Conservation (phyloP, 2,329 filamentous ascomycete species). For the Colletotrichum trifolii region DNA sequence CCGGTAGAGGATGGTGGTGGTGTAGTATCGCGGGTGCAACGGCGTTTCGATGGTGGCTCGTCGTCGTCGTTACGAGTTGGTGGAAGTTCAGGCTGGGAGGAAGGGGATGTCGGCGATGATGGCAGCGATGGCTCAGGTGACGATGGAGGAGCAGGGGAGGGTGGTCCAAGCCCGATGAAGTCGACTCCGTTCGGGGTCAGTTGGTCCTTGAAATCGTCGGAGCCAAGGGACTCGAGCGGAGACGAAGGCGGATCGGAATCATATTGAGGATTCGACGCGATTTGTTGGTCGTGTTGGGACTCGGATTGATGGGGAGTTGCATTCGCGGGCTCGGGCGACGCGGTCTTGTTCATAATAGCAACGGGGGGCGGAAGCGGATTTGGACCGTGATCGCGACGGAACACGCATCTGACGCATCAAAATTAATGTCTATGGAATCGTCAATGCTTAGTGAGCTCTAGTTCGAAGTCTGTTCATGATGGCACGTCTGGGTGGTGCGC, state of each 20-base stretch:
- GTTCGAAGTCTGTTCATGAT: slow-evolving; percentile 66
- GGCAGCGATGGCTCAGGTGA: slow-evolving; percentile 22
- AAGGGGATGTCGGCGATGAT: slow-evolving; percentile 14
- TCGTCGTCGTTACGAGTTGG: slow-evolving; percentile 45
- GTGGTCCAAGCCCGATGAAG: slow-evolving; percentile 26
- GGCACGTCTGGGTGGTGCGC: slow-evolving; percentile 59
- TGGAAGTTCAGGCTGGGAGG: slow-evolving; percentile 14
- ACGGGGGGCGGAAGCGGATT: slow-evolving; percentile 47
- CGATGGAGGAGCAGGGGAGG: slow-evolving; percentile 14
- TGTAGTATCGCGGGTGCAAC: slow-evolving; percentile 65
- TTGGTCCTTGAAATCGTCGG: slow-evolving; percentile 36
- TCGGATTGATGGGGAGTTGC: slow-evolving; percentile 45
- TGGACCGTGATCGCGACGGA: slow-evolving; percentile 65
- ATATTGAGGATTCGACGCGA: slow-evolving; percentile 30
- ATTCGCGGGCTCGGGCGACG: slow-evolving; percentile 61
- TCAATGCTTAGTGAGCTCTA: slow-evolving; percentile 56
- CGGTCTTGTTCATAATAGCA: slow-evolving; percentile 70
- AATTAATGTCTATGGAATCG: slow-evolving; percentile 66
- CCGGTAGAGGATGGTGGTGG: slow-evolving; percentile 50
- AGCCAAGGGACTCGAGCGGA: slow-evolving; percentile 32
- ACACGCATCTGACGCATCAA: slow-evolving; percentile 67
- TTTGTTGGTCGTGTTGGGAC: slow-evolving; percentile 39
- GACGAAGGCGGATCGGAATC: slow-evolving; percentile 31
- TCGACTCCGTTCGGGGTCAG: slow-evolving; percentile 36
- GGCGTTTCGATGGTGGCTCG: slow-evolving; percentile 72